Evolutionary conservation across 2,329 filamentous ascomycete genomes (phyloP).

Genomic region (Rhexocercosporidium sp.): DNA sequence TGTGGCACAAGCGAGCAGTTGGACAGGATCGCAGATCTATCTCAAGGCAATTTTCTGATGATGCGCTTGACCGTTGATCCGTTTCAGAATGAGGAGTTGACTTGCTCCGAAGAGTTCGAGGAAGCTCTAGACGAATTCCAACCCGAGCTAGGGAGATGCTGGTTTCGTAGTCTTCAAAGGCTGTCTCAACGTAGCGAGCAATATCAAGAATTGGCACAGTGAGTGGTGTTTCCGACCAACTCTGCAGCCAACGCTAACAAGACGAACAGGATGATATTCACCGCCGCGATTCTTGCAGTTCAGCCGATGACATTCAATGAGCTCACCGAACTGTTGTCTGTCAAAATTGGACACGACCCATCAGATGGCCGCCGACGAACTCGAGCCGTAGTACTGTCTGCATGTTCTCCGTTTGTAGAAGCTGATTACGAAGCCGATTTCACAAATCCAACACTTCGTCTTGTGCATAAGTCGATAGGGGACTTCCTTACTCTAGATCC

Average conservation of each 20-base stretch:
- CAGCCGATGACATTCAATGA: slow-evolving; percentile 24
- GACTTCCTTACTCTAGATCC: slow-evolving; percentile 20
- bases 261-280: slow-evolving; percentile 18
- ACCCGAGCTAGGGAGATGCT: slow-evolving; percentile 16
- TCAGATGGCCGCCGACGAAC: slow-evolving; percentile 12
- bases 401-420: slow-evolving; percentile 18
- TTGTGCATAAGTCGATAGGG: slow-evolving; percentile 19
- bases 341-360: slow-evolving; percentile 20
- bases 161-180: slow-evolving; percentile 16
- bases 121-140: slow-evolving; percentile 17
- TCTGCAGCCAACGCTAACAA: background rate
- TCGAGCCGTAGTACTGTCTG: slow-evolving; percentile 17
- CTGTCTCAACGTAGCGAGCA: slow-evolving; percentile 13
- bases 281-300: slow-evolving; percentile 13
- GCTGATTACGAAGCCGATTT: slow-evolving; percentile 17
- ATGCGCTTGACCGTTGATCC: slow-evolving; percentile 17
- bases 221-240: background rate
- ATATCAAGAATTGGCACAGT: slow-evolving; percentile 22
- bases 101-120: slow-evolving; percentile 22
- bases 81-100: slow-evolving; percentile 16
- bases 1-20: slow-evolving; percentile 19
- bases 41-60: slow-evolving; percentile 23
- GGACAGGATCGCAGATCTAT: slow-evolving; percentile 11
- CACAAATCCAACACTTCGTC: slow-evolving; percentile 14
- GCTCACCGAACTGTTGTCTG: slow-evolving; percentile 14